Evolutionary conservation across 2,329 filamentous ascomycete genomes (phyloP), one percentile per base, ranked within the genome.

Genomic region (Ophiobolus disseminans): DNA sequence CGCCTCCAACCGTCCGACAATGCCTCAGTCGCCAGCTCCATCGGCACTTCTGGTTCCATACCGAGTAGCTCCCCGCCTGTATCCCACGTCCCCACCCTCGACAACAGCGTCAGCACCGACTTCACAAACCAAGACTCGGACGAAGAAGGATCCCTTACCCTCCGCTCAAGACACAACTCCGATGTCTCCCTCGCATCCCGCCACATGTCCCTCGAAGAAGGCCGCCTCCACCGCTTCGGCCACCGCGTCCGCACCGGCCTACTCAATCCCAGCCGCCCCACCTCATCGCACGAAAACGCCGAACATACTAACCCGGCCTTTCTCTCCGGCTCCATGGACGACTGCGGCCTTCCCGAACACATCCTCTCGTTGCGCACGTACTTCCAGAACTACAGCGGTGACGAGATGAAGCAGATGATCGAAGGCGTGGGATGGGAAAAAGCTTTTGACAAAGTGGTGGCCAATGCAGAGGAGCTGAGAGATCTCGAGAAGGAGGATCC

Each of bases 171-270:
- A 22, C 80, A 83, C 54, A 82, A 82, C 58, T 87, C 84, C 1
- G 85, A 88, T 58, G 86, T 87, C n/a, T 86, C 83, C 2, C 78
- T 89, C 8, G 85, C 86, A 35, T 82, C 83, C 3, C 83, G 84
- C 40, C 84, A 83, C 17, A 81, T 87, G 50, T 81, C 82, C 1
- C 80, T 84, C 36, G 87, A 90, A 74, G 87, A 90, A 80, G 87
- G 86, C 23, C 83, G 83, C 23, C 81, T 89, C 58, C 86, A 88
- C 63, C 84, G 86, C 20, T 80, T 89, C 28, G 85, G 86, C 22
- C 86, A 89, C 62, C 80, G 82, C 55, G 76, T 89, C 35, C 83
- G 86, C 16, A 83, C 85, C 32, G 84, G 87, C 49, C 79, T 89
- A 28, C 74, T 88, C 34, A 69, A 74, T 22, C 55, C 61, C 1